Evolutionary conservation across 2,329 filamentous ascomycete species (phyloP), one percentile per base, ranked within the genome.

Genomic region (Zasmidium angulare): DNA sequence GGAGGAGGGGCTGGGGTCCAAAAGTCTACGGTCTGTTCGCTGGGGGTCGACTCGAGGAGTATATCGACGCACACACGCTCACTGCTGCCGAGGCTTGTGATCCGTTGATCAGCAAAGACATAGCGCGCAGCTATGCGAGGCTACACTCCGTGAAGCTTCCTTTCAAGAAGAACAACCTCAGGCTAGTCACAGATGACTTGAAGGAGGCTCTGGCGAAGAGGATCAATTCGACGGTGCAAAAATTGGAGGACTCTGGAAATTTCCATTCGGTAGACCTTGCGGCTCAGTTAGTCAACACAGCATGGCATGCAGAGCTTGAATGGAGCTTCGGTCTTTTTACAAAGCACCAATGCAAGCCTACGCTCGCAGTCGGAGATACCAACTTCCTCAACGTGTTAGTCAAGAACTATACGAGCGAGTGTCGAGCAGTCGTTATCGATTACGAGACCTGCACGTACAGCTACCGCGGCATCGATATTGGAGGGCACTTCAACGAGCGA

Each of bases 401-500:
- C 24, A 50, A 36, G 21, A 52, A 48, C 20, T 23, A 53, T 9
- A 14, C 12, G 9, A 21, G 21, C 22, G 36, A 60, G 2, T 36
- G 40, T 24, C 50, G 46, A 14, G 12, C 43, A 17, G 22, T 56
- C 11, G 53, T 60, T 7, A 57, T 58, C 40, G 55, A 60, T 46
- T 60, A 60, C 51, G 58, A 60, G 29, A 60, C 58, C 11, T 31
- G 49, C 31, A 36, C 58, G 7, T 54, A 60, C 50, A 57, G 55
- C 50, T 54, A 57, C 23, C 58, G 58, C 17, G 58, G 58, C 23
- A 46, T 60, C 55, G 58, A 60, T 50, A 50, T 58, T 23, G 55
- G 58, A n/a, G 58, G 54, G n/a, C 58, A 60, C 24, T 60, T 60
- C 54, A 26, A 23, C 21, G 58, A 60, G 54, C 54, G 58, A 1